These are phyloP conservation scores for Pseudogymnoascus sp. DNA, from an alignment of 2,329 filamentous ascomycete species.

Conservation along the genomic window DNA sequence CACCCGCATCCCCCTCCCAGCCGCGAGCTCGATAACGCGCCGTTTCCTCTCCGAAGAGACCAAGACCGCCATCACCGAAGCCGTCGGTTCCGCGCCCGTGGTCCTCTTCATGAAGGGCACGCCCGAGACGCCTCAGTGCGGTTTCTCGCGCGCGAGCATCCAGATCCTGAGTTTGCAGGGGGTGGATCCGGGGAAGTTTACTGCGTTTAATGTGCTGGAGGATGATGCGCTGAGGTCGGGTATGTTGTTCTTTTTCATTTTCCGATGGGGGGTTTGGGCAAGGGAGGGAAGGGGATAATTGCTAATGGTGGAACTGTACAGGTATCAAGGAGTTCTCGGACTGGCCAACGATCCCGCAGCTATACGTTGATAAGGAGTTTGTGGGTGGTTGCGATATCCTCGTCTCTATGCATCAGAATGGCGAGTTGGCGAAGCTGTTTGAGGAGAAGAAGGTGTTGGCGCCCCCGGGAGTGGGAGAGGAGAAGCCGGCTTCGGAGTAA, in stretches of 20 bases:
- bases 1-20: not conserved
- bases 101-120: slow-evolving; percentile 99
- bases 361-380: slow-evolving; percentile 94
- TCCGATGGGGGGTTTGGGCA: too few relatives aligned
- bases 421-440: slow-evolving; percentile 82
- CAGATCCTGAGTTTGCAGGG: slow-evolving; percentile 93
- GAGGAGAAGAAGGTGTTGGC: slow-evolving; percentile 87
- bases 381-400: slow-evolving; percentile 96
- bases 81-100: slow-evolving; percentile 78
- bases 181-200: slow-evolving; percentile 90
- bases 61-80: slow-evolving; percentile 78
- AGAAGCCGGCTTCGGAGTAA: not conserved
- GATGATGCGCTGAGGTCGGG: slow-evolving; percentile 78
- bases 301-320: not conserved
- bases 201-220: slow-evolving; percentile 96
- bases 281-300: not conserved
- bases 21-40: slow-evolving; percentile 12
- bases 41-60: slow-evolving; percentile 77
- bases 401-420: slow-evolving; percentile 94
- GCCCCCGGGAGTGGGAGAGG: not conserved
- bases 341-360: slow-evolving; percentile 96
- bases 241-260: too few relatives aligned
- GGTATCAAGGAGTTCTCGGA: slow-evolving; percentile 99
- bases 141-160: slow-evolving; percentile 90
- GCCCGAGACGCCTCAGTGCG: slow-evolving; percentile 90